Conservation (phyloP, 2,329 filamentous ascomycete species). For the Aureobasidium sp. region DNA sequence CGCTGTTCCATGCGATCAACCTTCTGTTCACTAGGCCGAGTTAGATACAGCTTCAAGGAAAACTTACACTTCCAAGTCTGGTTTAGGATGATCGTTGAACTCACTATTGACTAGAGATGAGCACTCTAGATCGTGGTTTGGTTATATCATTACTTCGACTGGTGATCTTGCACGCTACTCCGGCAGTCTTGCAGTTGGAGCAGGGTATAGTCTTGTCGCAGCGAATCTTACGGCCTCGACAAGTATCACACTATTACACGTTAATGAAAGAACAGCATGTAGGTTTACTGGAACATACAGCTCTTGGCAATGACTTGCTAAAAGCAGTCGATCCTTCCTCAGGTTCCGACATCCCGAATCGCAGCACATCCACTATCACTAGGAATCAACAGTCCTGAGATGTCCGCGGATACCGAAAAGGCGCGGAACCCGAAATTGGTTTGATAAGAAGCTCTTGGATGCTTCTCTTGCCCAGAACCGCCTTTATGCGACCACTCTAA, state of each 20-base stretch:
- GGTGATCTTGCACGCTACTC: constrained; percentile 15
- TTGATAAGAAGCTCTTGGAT: neutral
- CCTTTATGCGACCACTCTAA: neutral
- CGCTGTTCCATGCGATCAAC: constrained; percentile 21
- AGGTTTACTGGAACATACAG: neutral
- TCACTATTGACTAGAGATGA: constrained; percentile 18
- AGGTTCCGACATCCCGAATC: neutral
- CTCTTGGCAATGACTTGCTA: constrained; percentile 10
- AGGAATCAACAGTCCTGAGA: neutral
- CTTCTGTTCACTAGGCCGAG: constrained; percentile 20
- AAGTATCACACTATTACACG: constrained; percentile 7
- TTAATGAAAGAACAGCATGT: neutral
- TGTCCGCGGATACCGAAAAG: neutral
- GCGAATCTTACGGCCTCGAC: constrained; percentile 6
- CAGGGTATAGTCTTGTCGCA: constrained; percentile 17
- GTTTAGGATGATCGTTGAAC: neutral
- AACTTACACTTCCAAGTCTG: too few species aligned
- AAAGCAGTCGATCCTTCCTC: neutral
- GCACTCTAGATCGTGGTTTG: constrained; percentile 14
- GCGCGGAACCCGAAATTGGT: neutral
- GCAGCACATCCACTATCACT: neutral
- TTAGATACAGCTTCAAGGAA: neutral
- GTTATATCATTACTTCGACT: constrained; percentile 1
- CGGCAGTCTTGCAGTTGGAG: constrained; percentile 15
- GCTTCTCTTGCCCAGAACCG: neutral